A percentile compares a stretch with the other conserved stretches of the same genome.
These are phyloP conservation scores for Phaeosphaeria sp. DNA, from an alignment of 2,329 filamentous ascomycete genomes.

Conservation along the genomic window DNA sequence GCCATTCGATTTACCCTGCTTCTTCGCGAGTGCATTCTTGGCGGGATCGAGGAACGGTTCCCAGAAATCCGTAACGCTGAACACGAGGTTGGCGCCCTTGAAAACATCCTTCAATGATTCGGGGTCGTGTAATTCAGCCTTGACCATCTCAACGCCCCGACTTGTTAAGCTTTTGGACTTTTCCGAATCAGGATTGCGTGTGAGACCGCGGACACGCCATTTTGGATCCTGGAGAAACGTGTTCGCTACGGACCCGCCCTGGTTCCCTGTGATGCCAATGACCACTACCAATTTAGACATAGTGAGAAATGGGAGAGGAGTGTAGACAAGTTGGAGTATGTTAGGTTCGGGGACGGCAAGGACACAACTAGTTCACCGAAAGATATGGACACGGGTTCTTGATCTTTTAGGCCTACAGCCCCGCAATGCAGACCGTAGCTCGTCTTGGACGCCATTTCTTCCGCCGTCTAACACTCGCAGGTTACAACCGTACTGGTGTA, in stretches of 20 bases:
- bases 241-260: conserved; percentile 29
- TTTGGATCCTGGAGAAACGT: conserved; percentile 52
- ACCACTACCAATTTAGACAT: conserved; percentile 37
- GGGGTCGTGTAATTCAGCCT: conserved; percentile 16
- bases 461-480: neutral
- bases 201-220: conserved; percentile 59
- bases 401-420: neutral
- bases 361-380: neutral
- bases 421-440: neutral
- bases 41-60: conserved; percentile 20
- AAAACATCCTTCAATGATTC: conserved; percentile 44
- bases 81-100: conserved; percentile 48
- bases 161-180: conserved; percentile 28
- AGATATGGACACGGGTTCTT: neutral
- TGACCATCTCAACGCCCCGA: conserved; percentile 48
- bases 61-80: conserved; percentile 48
- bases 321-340: conserved; percentile 47
- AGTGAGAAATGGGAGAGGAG: conserved; percentile 20
- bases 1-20: conserved; percentile 24
- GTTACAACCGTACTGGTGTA: neutral
- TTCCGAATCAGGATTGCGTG: conserved; percentile 43
- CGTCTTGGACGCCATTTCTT: neutral
- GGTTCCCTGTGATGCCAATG: conserved; percentile 36
- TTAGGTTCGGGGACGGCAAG: neutral
- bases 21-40: conserved; percentile 20